These are phyloP conservation scores for Wickerhamiella musiphila DNA, from an alignment of 805 yeast species.

Conservation along the genomic window DNA sequence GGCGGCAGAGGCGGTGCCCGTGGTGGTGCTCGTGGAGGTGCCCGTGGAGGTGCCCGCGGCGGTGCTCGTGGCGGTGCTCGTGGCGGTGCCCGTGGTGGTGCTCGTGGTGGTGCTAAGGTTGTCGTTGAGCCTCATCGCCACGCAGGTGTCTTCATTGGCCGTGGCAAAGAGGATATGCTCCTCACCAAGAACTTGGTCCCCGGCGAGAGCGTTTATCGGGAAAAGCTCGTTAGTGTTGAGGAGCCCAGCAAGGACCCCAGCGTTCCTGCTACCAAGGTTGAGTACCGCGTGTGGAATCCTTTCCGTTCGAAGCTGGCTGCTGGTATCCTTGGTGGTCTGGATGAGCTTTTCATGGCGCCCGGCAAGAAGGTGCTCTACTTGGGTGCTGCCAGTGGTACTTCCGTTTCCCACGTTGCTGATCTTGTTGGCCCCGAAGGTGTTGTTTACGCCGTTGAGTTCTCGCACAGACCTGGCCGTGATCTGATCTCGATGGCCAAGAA, in stretches of 20 bases:
- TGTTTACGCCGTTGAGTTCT: conserved; percentile 97
- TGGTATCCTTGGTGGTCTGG: conserved; percentile 99
- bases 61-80: conserved; percentile 37
- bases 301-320: conserved; percentile 99
- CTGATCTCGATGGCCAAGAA: conserved; percentile 98
- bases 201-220: conserved; percentile 97
- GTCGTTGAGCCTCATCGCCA: conserved; percentile 98
- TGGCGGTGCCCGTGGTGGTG: conserved; percentile 38
- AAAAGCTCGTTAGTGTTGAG: conserved; percentile 86
- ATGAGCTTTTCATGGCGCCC: conserved; percentile 92
- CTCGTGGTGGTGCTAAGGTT: conserved; percentile 72
- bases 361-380: conserved; percentile 93
- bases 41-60: conserved; percentile 35
- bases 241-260: conserved; percentile 75
- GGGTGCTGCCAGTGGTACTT: conserved; percentile 99
- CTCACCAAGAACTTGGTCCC: conserved; percentile 96
- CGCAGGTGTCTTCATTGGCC: conserved; percentile 94
- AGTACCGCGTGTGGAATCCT: conserved; percentile 99
- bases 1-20: conserved; percentile 32
- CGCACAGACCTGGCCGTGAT: conserved; percentile 99
- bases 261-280: conserved; percentile 60
- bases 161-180: conserved; percentile 97
- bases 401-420: conserved; percentile 96
- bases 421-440: conserved; percentile 98
- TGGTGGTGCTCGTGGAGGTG: conserved; percentile 20